A percentile compares a stretch with the other conserved stretches of the same genome.
phyloP scores from a whole-genome alignment of 106 monocot genomes.

The Platanthera zijinensis region DNA sequence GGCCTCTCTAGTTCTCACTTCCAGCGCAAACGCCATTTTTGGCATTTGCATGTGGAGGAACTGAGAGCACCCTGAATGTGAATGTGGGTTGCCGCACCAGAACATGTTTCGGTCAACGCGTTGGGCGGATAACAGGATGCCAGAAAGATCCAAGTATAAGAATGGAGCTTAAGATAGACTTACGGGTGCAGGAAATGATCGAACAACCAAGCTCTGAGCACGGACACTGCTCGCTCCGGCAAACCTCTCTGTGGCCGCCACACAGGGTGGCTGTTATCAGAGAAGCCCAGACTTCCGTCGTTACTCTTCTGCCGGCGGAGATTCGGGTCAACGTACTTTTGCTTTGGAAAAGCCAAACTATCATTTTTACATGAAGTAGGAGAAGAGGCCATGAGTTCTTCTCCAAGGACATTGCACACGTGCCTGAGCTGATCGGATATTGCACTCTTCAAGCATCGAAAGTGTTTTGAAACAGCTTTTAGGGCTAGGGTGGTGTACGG shows the following conservation, averaged over 20 bases:
- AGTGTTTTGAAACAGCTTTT: slow-evolving; percentile 52
- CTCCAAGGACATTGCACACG: slow-evolving; percentile 40
- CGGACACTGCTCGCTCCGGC: slow-evolving; percentile 55
- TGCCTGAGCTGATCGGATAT: slow-evolving; percentile 45
- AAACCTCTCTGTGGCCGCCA: slow-evolving; percentile 68
- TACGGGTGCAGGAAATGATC: slow-evolving; percentile 78
- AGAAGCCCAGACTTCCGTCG: slow-evolving; percentile 26
- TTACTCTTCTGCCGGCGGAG: slow-evolving; percentile 18
- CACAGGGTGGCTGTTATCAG: slow-evolving; percentile 37
- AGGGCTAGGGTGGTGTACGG: slow-evolving; percentile 51
- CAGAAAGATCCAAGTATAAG: too few relatives aligned
- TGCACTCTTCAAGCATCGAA: slow-evolving; percentile 35
- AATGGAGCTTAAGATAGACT: slow-evolving; percentile 12
- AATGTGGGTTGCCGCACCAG: too few relatives aligned
- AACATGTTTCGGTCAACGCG: too few relatives aligned
- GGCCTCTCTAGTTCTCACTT: too few relatives aligned
- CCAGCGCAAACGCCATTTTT: too few relatives aligned
- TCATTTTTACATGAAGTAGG: slow-evolving; percentile 17
- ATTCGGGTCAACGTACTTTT: slow-evolving; percentile 24
- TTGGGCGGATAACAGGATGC: too few relatives aligned
- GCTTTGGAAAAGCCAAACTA: slow-evolving; percentile 9
- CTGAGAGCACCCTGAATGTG: too few relatives aligned
- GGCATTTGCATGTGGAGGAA: too few relatives aligned
- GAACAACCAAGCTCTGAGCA: slow-evolving; percentile 55
- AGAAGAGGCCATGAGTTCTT: slow-evolving; percentile 29